Percentiles rank a stretch among this genome's conserved stretches.
phyloP scores from a whole-genome alignment of 768 basidiomycete species.

The Tulasnella sp. region DNA sequence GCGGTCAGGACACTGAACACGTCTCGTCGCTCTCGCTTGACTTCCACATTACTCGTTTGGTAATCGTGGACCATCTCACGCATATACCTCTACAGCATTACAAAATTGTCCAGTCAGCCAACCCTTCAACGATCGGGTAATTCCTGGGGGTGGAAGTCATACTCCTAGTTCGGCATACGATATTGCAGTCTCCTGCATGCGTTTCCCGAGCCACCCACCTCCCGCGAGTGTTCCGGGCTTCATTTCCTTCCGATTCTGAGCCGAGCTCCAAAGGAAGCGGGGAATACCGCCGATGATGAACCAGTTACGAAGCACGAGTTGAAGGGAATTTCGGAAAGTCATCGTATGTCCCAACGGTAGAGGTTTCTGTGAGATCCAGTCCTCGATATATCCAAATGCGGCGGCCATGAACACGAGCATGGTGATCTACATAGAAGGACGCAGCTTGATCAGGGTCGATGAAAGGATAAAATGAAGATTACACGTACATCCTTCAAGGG shows the following conservation, averaged over 20 bases:
- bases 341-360: constrained; percentile 1
- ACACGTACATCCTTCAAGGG: not conserved
- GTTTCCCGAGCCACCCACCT: not conserved
- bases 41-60: no score
- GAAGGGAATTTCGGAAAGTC: not conserved
- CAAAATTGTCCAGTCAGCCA: no score
- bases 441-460: no score
- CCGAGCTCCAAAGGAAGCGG: not conserved
- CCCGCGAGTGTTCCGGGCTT: not conserved
- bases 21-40: no score
- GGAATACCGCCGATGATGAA: no score
- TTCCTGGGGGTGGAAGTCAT: not conserved
- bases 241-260: not conserved
- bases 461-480: no score
- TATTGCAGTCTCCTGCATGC: not conserved
- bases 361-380: not conserved
- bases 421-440: not conserved
- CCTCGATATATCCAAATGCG: not conserved
- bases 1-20: no score
- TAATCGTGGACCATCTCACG: constrained; percentile 7
- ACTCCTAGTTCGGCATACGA: constrained; percentile 3
- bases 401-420: not conserved
- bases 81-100: constrained; percentile 6
- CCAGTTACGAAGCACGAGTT: not conserved
- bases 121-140: no score